phyloP scores from a whole-genome alignment of 257 asterid species.

The Striga asiatica region DNA sequence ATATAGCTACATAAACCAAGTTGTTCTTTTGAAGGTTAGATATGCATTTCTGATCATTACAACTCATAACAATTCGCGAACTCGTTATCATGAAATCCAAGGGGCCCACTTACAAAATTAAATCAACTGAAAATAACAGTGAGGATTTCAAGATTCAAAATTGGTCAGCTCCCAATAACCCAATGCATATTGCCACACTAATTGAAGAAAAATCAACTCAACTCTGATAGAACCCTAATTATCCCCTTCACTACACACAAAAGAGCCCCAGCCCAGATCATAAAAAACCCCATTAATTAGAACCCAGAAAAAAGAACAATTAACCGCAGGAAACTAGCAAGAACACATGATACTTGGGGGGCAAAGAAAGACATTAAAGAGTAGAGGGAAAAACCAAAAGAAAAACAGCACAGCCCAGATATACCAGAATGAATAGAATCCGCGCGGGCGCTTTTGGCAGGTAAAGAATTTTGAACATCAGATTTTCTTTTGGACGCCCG shows the following conservation, averaged over 20 bases:
- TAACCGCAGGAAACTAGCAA: slow-evolving; percentile 1
- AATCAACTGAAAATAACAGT: neutral
- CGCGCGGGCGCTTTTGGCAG: slow-evolving; percentile 35
- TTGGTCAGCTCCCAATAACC: too few species aligned
- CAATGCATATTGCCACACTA: slow-evolving; percentile 1
- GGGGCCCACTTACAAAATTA: neutral
- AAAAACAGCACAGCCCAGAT: neutral
- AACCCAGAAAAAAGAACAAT: slow-evolving; percentile 5
- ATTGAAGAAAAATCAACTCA: neutral
- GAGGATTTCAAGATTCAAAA: slow-evolving; percentile 3
- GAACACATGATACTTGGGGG: neutral
- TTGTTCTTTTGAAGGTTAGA: neutral
- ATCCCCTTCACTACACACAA: slow-evolving; percentile 5
- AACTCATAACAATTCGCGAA: slow-evolving; percentile 6
- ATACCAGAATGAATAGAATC: slow-evolving; percentile 54
- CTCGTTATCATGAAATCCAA: neutral
- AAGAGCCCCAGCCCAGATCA: slow-evolving; percentile 17
- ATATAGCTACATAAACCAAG: neutral
- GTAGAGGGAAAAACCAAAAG: neutral
- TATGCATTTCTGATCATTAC: slow-evolving; percentile 9
- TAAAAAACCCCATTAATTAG: neutral
- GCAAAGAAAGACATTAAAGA: neutral
- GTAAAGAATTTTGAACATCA: slow-evolving; percentile 27
- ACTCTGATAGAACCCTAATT: slow-evolving; percentile 1
- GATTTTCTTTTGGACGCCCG: slow-evolving; percentile 69